These are phyloP conservation scores for Pichia terricola DNA, from an alignment of 1,139 yeast genomes.

Conservation along the genomic window DNA sequence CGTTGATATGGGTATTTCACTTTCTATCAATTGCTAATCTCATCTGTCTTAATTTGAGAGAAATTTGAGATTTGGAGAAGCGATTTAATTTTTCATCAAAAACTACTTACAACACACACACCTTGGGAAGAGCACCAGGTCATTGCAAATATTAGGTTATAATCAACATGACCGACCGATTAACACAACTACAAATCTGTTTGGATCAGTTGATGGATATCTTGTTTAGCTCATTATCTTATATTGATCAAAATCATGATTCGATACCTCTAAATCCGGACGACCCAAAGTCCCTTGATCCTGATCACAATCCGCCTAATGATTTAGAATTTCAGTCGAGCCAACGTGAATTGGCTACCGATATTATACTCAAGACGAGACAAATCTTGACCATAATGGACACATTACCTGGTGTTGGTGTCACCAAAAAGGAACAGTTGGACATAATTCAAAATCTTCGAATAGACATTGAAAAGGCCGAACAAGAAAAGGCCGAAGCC, in stretches of 20 bases:
- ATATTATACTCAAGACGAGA: constrained; percentile 73
- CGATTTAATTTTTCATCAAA: no score
- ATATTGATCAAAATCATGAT: constrained; percentile 66
- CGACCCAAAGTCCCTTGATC: constrained; percentile 46
- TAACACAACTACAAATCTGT: constrained; percentile 87
- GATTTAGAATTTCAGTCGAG: constrained; percentile 46
- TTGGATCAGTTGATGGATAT: constrained; percentile 80
- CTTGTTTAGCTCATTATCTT: constrained; percentile 82
- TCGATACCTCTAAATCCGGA: constrained; percentile 37
- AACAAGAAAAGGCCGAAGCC: constrained; percentile 47
- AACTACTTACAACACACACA: no score
- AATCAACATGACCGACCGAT: constrained; percentile 59
- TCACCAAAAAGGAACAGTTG: constrained; percentile 67
- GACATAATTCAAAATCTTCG: constrained; percentile 55
- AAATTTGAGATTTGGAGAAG: no score
- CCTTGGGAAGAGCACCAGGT: no score
- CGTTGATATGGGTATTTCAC: no score
- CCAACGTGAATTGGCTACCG: constrained; percentile 68
- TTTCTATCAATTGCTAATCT: no score
- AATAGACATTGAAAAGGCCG: constrained; percentile 51
- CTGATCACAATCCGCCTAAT: constrained; percentile 35
- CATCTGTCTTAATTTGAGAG: no score
- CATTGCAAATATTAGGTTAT: background rate
- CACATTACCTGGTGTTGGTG: constrained; percentile 88
- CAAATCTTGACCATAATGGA: constrained; percentile 83